A percentile compares a stretch with the other conserved stretches of the same genome.
Evolutionary conservation across 2,329 filamentous ascomycete genomes (phyloP).

Genomic region (Diplodia intermedia): DNA sequence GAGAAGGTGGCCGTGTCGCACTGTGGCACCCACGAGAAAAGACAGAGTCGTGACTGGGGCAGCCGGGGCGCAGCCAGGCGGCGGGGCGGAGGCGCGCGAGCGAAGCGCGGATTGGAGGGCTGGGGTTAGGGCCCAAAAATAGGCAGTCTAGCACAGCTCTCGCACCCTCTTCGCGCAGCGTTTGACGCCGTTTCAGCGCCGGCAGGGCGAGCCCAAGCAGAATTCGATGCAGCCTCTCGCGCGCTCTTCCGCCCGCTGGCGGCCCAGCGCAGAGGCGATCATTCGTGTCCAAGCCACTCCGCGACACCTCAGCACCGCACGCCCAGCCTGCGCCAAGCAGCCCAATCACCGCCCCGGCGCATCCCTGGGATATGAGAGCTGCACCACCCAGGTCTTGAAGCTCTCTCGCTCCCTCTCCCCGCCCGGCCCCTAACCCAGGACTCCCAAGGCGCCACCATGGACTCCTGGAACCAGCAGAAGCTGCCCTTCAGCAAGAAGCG

Average conservation of each 20-base stretch:
- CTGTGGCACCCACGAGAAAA: not conserved
- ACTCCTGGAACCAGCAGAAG: slow-evolving; percentile 45
- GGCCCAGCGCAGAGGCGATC: slow-evolving; percentile 13
- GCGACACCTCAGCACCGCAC: slow-evolving; percentile 30
- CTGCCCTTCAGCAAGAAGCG: slow-evolving; percentile 62
- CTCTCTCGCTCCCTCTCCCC: not conserved
- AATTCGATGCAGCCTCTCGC: slow-evolving; percentile 10
- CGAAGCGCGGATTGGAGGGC: not conserved
- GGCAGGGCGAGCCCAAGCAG: slow-evolving; percentile 16
- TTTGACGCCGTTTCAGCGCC: slow-evolving; percentile 29
- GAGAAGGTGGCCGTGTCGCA: not conserved
- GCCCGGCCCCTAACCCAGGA: not conserved
- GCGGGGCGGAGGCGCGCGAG: slow-evolving; percentile 11
- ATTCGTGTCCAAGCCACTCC: slow-evolving; percentile 19
- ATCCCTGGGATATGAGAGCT: slow-evolving; percentile 31
- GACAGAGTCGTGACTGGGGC: not conserved
- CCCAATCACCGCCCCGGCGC: slow-evolving; percentile 31
- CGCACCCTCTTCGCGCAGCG: not conserved
- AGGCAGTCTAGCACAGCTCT: slow-evolving; percentile 2
- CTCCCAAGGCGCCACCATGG: slow-evolving; percentile 33
- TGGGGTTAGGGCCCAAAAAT: slow-evolving; percentile 10
- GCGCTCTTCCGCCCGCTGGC: slow-evolving; percentile 1
- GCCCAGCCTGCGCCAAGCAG: slow-evolving; percentile 26
- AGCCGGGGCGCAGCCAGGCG: not conserved
- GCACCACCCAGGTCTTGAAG: not conserved